These are phyloP conservation scores for Pseudogymnoascus sp. DNA, from an alignment of 2,329 filamentous ascomycete genomes.

Conservation along the genomic window DNA sequence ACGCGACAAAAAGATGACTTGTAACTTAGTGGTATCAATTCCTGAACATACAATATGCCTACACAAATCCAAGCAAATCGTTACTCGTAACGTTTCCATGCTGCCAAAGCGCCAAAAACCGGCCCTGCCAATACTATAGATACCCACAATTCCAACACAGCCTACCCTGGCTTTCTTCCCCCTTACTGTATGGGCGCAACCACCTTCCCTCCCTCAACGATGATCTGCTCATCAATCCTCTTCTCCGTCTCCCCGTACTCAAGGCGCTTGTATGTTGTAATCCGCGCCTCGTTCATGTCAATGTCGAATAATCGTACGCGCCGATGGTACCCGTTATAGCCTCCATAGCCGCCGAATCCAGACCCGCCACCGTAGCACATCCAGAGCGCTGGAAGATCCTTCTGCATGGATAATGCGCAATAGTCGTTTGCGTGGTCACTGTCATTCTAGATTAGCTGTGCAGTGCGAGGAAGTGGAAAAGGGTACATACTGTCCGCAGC, in stretches of 20 bases:
- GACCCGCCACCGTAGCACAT: conserved; percentile 95
- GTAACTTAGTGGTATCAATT: neutral
- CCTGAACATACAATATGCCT: conserved; percentile 4
- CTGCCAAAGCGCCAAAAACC: conserved; percentile 5
- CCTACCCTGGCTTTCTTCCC: neutral
- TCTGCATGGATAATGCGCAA: conserved; percentile 55
- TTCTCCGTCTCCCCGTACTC: conserved; percentile 53
- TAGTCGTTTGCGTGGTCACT: conserved; percentile 97
- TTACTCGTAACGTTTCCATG: conserved; percentile 1
- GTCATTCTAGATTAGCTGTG: conserved; percentile 11
- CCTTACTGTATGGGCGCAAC: conserved; percentile 9
- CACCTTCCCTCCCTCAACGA: conserved; percentile 52
- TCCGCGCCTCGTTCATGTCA: conserved; percentile 81
- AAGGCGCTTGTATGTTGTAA: conserved; percentile 85
- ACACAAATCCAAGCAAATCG: conserved; percentile 4
- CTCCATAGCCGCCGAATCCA: conserved; percentile 91
- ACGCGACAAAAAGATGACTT: neutral
- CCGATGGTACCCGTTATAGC: conserved; percentile 77
- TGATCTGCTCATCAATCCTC: conserved; percentile 55
- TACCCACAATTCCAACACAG: neutral
- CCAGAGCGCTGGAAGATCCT: conserved; percentile 64
- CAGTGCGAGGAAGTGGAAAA: conserved; percentile 15
- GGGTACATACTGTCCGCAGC: conserved; percentile 74
- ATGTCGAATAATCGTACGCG: conserved; percentile 85
- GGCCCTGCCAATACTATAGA: neutral